Percentiles rank a stretch among this genome's conserved stretches.
These are phyloP conservation scores for Septoria linicola DNA, from an alignment of 2,329 filamentous ascomycete genomes.

Conservation along the genomic window DNA sequence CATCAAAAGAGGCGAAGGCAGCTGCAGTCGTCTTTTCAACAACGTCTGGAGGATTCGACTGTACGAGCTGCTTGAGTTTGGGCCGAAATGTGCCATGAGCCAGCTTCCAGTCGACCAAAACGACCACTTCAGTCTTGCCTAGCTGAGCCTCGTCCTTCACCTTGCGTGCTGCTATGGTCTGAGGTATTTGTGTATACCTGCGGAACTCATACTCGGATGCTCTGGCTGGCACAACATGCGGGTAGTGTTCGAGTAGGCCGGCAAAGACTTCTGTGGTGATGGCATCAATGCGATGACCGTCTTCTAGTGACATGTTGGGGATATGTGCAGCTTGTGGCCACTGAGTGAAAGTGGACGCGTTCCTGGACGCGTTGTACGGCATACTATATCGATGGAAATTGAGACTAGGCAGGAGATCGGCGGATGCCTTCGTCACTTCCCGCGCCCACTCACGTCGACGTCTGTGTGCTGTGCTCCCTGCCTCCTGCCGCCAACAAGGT, in stretches of 20 bases:
- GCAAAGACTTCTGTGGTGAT: constrained; percentile 30
- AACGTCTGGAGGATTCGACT: constrained; percentile 56
- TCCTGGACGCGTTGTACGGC: no score
- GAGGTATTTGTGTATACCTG: constrained; percentile 56
- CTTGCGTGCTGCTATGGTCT: background rate
- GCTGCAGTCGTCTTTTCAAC: constrained; percentile 53
- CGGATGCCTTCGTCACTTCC: no score
- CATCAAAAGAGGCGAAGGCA: constrained; percentile 52
- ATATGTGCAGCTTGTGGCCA: background rate
- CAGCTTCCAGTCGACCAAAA: constrained; percentile 70
- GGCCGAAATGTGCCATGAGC: constrained; percentile 54
- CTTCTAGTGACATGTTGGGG: constrained; percentile 10
- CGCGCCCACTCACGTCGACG: no score
- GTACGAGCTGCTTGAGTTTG: constrained; percentile 47
- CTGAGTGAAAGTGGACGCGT: no score
- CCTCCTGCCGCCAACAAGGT: no score
- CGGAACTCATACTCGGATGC: constrained; percentile 60
- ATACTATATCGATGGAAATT: no score
- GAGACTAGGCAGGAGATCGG: no score
- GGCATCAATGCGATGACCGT: constrained; percentile 18
- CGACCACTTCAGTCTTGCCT: constrained; percentile 58
- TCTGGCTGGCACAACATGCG: constrained; percentile 28
- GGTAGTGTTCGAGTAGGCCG: constrained; percentile 30
- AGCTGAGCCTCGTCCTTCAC: constrained; percentile 41
- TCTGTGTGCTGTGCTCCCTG: no score